phyloP scores from a whole-genome alignment of 192 early-diverging fungal genomes.

The Backusella luteola region DNA sequence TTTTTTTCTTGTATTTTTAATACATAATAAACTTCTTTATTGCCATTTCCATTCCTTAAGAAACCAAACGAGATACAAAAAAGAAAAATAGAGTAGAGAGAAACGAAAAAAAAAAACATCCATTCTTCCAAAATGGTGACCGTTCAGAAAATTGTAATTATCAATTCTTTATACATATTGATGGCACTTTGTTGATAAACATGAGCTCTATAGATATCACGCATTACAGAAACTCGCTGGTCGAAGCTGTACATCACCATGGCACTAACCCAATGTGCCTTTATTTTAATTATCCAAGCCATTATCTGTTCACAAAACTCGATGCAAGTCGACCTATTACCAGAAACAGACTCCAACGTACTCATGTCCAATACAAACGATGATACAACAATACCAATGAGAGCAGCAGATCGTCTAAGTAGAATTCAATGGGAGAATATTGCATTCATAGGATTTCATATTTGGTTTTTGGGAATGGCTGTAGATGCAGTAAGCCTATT shows the following conservation, averaged over 20 bases:
- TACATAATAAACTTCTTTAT: too few relatives aligned
- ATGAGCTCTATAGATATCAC: constrained; percentile 5
- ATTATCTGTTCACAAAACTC: constrained; percentile 31
- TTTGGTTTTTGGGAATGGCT: constrained; percentile 37
- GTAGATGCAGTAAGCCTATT: constrained; percentile 34
- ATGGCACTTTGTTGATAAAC: not conserved
- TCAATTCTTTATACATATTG: not conserved
- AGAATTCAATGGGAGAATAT: constrained; percentile 45
- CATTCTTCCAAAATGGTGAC: not conserved
- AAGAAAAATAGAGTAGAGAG: too few relatives aligned
- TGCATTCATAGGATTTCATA: constrained; percentile 39
- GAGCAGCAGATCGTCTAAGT: constrained; percentile 28
- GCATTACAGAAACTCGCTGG: constrained; percentile 37
- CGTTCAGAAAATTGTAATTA: not conserved
- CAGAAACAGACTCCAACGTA: constrained; percentile 12
- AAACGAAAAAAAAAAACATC: too few relatives aligned
- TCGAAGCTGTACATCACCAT: constrained; percentile 34
- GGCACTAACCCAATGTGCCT: constrained; percentile 30
- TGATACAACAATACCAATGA: not conserved
- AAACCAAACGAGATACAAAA: too few relatives aligned
- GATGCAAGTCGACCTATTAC: constrained; percentile 14
- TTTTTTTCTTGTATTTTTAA: too few relatives aligned
- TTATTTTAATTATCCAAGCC: constrained; percentile 28
- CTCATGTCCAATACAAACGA: not conserved
- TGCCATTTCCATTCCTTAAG: too few relatives aligned